Conservation (phyloP, 2,329 filamentous ascomycete species). For the Purpureocillium takamizusanense region DNA sequence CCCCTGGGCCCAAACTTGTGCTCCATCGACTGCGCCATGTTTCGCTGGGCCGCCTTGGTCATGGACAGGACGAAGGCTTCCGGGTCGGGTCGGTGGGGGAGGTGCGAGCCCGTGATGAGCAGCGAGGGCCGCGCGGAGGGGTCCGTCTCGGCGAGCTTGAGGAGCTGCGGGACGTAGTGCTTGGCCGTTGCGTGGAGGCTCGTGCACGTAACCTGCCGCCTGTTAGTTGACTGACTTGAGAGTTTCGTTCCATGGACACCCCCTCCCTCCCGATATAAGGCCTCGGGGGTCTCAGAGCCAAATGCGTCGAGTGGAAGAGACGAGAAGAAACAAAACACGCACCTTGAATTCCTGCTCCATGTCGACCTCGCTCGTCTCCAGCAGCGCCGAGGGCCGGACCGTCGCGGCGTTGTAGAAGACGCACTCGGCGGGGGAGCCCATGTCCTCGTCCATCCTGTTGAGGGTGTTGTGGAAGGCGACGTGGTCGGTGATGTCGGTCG, state of each 20-base stretch:
- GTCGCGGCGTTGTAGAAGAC: slow-evolving; percentile 45
- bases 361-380: slow-evolving; percentile 31
- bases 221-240: no score
- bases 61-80: slow-evolving; percentile 38
- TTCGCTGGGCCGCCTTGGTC: slow-evolving; percentile 41
- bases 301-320: no score
- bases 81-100: slow-evolving; percentile 36
- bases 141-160: slow-evolving; percentile 20
- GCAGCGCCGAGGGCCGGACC: slow-evolving; percentile 29
- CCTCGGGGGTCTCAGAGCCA: no score
- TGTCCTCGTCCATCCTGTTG: slow-evolving; percentile 8
- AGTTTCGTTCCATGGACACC: no score
- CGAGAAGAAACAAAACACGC: no score
- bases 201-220: slow-evolving; percentile 35
- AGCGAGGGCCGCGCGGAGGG: slow-evolving; percentile 29
- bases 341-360: slow-evolving; percentile 42
- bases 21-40: slow-evolving; percentile 34
- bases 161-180: slow-evolving; percentile 33
- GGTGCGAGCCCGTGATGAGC: slow-evolving; percentile 37
- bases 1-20: slow-evolving; percentile 25
- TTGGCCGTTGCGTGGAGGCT: slow-evolving; percentile 37
- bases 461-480: no score
- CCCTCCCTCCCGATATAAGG: no score
- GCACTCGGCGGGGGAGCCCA: slow-evolving; percentile 31
- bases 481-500: slow-evolving; percentile 31